phyloP scores from a whole-genome alignment of 2,329 filamentous ascomycete genomes.

The Byssoonygena ceratinophila region DNA sequence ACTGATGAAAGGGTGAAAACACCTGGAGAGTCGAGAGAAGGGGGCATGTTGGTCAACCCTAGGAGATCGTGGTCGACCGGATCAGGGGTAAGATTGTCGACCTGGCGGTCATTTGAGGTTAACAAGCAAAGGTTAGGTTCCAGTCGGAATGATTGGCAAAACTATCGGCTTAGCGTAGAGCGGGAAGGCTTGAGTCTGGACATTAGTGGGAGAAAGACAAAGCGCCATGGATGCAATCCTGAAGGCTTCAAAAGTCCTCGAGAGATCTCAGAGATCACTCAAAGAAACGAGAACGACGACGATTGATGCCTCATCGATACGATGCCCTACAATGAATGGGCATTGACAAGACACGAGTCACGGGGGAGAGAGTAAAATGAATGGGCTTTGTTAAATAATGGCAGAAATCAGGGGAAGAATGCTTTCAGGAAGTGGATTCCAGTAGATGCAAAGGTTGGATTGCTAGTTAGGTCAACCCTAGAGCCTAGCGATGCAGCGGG shows the following conservation, averaged over 20 bases:
- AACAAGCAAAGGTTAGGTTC: neutral
- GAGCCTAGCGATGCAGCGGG: too few species aligned
- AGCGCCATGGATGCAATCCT: neutral
- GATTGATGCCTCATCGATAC: too few species aligned
- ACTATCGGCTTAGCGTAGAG: slow-evolving; percentile 8
- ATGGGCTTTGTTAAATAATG: neutral
- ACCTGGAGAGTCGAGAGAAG: slow-evolving; percentile 1
- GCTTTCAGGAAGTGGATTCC: neutral
- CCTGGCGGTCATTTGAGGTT: slow-evolving; percentile 1
- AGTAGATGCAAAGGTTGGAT: neutral
- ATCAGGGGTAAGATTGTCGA: slow-evolving; percentile 6
- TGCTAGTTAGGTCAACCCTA: neutral
- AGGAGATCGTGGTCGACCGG: slow-evolving; percentile 1
- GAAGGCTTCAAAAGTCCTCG: neutral
- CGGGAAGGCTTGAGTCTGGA: slow-evolving; percentile 7
- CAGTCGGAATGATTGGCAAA: slow-evolving; percentile 11
- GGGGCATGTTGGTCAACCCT: slow-evolving; percentile 6
- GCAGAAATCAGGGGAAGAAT: neutral
- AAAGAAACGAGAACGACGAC: neutral
- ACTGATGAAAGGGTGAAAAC: slow-evolving; percentile 1
- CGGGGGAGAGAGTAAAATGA: neutral
- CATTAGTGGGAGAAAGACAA: neutral
- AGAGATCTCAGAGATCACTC: neutral
- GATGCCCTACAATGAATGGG: neutral
- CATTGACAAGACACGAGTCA: neutral